Evolutionary conservation across 805 yeast genomes (phyloP).

Genomic region (Debaryomyces prosopidis): DNA sequence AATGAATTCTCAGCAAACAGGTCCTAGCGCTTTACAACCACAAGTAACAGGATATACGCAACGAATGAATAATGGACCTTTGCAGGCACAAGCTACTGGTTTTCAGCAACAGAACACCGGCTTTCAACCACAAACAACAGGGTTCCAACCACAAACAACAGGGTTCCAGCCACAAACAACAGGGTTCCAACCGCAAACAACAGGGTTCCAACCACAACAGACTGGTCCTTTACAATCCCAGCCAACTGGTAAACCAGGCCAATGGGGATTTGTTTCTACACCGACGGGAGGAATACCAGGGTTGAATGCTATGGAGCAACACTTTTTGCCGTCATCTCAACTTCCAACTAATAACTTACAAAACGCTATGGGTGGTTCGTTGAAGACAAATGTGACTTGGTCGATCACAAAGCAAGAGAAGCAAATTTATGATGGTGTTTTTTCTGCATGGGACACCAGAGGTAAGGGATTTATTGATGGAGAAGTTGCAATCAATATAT

Average conservation of each 20-base stretch:
- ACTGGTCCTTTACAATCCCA: constrained; percentile 50
- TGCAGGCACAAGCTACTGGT: constrained; percentile 10
- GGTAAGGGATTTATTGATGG: constrained; percentile 75
- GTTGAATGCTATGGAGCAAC: constrained; percentile 62
- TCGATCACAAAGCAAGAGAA: constrained; percentile 89
- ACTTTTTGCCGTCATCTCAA: constrained; percentile 59
- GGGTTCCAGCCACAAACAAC: constrained; percentile 43
- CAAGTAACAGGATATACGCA: constrained; percentile 21
- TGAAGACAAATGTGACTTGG: constrained; percentile 65
- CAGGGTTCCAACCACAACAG: constrained; percentile 36
- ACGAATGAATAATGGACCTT: constrained; percentile 11
- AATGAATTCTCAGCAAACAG: constrained; percentile 18
- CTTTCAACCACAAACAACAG: constrained; percentile 17
- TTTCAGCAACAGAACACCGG: constrained; percentile 5
- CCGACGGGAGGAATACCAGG: constrained; percentile 76
- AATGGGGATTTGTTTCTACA: constrained; percentile 74
- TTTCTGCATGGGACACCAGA: constrained; percentile 79
- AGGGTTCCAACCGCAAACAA: constrained; percentile 26
- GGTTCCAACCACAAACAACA: constrained; percentile 16
- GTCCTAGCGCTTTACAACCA: constrained; percentile 12
- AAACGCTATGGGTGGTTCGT: constrained; percentile 41
- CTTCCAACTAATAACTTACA: constrained; percentile 39
- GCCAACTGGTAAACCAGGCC: constrained; percentile 70
- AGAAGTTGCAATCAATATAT: constrained; percentile 77
- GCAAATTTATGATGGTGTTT: constrained; percentile 80